Evolutionary conservation across 768 basidiomycete species (phyloP).

Genomic region (Russula emetica): DNA sequence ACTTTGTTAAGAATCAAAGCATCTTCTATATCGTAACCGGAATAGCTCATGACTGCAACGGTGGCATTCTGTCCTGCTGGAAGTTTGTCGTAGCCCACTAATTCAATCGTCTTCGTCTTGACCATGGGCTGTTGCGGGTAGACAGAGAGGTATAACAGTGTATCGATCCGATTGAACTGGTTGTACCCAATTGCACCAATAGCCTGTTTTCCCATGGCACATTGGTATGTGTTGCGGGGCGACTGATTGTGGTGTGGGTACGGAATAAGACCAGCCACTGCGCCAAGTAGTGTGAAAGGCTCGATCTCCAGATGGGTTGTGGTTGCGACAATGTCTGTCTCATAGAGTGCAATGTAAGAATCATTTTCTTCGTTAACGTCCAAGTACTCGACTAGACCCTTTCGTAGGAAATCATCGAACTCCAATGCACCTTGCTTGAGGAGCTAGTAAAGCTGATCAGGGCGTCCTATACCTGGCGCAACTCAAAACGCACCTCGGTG

Average conservation of each 20-base stretch:
- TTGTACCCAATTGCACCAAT: conserved; percentile 99
- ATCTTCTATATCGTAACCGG: conserved; percentile 99
- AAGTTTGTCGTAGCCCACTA: conserved; percentile 92
- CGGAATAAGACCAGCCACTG: conserved; percentile 96
- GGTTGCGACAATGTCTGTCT: conserved; percentile 69
- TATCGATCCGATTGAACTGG: conserved; percentile 96
- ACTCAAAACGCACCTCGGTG: conserved; percentile 52
- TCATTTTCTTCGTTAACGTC: conserved; percentile 99
- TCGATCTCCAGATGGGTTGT: conserved; percentile 98
- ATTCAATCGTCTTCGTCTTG: conserved; percentile 96
- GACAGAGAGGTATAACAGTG: conserved; percentile 92
- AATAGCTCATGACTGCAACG: conserved; percentile 98
- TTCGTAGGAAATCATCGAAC: conserved; percentile 91
- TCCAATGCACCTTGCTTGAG: conserved; percentile 73
- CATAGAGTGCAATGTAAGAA: conserved; percentile 92
- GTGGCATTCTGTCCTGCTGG: conserved; percentile 98
- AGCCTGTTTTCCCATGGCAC: conserved; percentile 99
- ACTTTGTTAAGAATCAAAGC: conserved; percentile 93
- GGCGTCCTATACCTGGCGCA: background rate
- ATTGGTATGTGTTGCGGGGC: conserved; percentile 98
- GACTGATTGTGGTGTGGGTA: conserved; percentile 99
- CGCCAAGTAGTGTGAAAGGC: conserved; percentile 95
- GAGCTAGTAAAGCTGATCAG: conserved; percentile 44
- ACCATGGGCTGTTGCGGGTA: conserved; percentile 99
- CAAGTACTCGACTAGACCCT: conserved; percentile 94